phyloP scores from a whole-genome alignment of 805 yeast species.

The Teunomyces aglyptinius region DNA sequence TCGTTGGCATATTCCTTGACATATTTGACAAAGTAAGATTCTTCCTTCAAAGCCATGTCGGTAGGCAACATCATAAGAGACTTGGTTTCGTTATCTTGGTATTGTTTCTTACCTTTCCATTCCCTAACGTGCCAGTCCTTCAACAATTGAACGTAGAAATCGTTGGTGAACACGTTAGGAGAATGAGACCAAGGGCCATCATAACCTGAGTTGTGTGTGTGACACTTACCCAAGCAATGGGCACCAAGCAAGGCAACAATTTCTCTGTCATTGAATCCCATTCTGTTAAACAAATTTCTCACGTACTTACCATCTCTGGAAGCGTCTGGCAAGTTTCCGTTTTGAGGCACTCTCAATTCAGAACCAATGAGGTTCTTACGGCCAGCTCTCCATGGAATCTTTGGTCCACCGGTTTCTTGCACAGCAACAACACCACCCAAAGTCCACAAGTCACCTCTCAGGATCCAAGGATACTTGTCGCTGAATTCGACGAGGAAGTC shows the following conservation, averaged over 20 bases:
- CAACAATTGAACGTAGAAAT: constrained; percentile 37
- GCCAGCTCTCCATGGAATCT: constrained; percentile 56
- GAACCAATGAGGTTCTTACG: constrained; percentile 34
- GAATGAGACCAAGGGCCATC: constrained; percentile 44
- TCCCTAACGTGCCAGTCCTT: constrained; percentile 53
- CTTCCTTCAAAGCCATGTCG: constrained; percentile 53
- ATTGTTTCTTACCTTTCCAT: constrained; percentile 43
- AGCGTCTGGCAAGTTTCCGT: constrained; percentile 53
- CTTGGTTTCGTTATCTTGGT: constrained; percentile 37
- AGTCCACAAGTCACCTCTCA: constrained; percentile 71
- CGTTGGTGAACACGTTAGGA: constrained; percentile 40
- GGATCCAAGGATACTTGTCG: constrained; percentile 55
- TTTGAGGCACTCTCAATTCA: constrained; percentile 37
- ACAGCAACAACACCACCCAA: constrained; percentile 65
- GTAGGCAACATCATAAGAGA: constrained; percentile 57
- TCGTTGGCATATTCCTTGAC: constrained; percentile 51
- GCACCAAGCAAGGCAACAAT: constrained; percentile 44
- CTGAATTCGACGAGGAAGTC: constrained; percentile 55
- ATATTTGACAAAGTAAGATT: constrained; percentile 42
- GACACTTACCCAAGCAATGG: constrained; percentile 42
- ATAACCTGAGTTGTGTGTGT: constrained; percentile 35
- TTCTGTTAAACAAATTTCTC: constrained; percentile 42
- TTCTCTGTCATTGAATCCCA: constrained; percentile 43
- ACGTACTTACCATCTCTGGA: constrained; percentile 44
- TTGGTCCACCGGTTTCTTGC: constrained; percentile 65